A percentile compares a stretch with the other conserved stretches of the same genome.
Conservation (phyloP, 306 rosid species). For the Lathyrus aphaca region DNA sequence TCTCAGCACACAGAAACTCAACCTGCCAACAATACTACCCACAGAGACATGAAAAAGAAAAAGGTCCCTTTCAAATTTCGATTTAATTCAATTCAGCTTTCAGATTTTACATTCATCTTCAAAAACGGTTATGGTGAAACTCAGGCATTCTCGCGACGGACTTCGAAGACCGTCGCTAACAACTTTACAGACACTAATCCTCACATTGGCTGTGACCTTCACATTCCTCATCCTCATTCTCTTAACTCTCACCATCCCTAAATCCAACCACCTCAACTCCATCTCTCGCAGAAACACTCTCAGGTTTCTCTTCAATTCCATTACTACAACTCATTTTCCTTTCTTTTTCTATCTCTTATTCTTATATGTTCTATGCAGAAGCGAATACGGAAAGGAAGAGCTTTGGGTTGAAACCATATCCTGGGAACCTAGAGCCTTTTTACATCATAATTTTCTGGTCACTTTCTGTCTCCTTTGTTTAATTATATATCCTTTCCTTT, state of each 20-base stretch:
- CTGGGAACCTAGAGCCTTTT: constrained; percentile 93
- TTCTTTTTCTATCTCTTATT: background rate
- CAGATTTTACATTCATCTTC: background rate
- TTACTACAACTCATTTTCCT: background rate
- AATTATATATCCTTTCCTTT: background rate
- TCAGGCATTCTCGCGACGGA: constrained; percentile 47
- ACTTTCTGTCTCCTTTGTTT: background rate
- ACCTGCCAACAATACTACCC: too few species aligned
- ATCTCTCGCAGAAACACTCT: constrained; percentile 45
- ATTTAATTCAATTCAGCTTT: background rate
- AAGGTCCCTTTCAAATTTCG: background rate
- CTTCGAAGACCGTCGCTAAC: constrained; percentile 52
- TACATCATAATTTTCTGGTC: constrained; percentile 93
- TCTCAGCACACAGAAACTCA: too few species aligned
- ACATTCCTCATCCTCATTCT: constrained; percentile 72
- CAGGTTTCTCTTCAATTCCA: constrained; percentile 27
- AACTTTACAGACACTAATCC: constrained; percentile 43
- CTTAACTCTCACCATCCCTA: constrained; percentile 68
- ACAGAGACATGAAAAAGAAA: background rate
- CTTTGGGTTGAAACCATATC: constrained; percentile 81
- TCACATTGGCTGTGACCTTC: constrained; percentile 57
- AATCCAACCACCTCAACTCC: constrained; percentile 70
- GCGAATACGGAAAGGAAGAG: constrained; percentile 31
- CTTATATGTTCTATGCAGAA: constrained; percentile 33
- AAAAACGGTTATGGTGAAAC: constrained; percentile 54